phyloP scores from a whole-genome alignment of 139 green algal genomes.

The Spirogloea muscicola region DNA sequence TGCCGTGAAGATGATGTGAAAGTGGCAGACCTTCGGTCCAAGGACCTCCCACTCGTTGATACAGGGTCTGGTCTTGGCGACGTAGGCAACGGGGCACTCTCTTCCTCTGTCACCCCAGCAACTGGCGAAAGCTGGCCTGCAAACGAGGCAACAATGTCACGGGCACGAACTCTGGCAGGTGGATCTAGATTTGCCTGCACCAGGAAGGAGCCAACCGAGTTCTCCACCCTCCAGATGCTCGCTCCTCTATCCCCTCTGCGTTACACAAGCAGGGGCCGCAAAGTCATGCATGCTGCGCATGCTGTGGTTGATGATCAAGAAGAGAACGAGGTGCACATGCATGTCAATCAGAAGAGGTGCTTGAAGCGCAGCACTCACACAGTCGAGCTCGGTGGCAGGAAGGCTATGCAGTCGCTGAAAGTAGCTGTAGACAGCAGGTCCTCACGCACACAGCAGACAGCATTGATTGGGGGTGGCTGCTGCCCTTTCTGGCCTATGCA shows the following conservation, averaged over 20 bases:
- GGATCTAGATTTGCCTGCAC: background rate
- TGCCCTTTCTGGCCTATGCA: slow-evolving; percentile 56
- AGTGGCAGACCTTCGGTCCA: slow-evolving; percentile 1
- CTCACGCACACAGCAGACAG: slow-evolving; percentile 16
- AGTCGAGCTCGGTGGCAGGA: background rate
- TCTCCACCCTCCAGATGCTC: slow-evolving; percentile 40
- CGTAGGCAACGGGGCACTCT: background rate
- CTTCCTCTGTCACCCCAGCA: background rate
- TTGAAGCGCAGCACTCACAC: background rate
- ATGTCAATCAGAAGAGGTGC: background rate
- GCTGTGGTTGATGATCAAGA: too few relatives aligned
- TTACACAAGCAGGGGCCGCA: too few relatives aligned
- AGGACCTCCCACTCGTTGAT: background rate
- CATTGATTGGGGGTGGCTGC: background rate
- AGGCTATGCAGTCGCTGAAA: slow-evolving; percentile 34
- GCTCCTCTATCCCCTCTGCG: background rate
- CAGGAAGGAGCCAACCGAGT: slow-evolving; percentile 36
- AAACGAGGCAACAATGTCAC: background rate
- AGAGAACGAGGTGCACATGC: too few relatives aligned
- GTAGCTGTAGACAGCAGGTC: slow-evolving; percentile 14
- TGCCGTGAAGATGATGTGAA: background rate
- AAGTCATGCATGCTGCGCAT: too few relatives aligned
- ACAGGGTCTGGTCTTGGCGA: background rate
- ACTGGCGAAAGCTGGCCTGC: background rate
- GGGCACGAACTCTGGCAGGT: background rate